Conservation (phyloP, 352 stramenopile species). For the Globisporangium viniferum region DNA sequence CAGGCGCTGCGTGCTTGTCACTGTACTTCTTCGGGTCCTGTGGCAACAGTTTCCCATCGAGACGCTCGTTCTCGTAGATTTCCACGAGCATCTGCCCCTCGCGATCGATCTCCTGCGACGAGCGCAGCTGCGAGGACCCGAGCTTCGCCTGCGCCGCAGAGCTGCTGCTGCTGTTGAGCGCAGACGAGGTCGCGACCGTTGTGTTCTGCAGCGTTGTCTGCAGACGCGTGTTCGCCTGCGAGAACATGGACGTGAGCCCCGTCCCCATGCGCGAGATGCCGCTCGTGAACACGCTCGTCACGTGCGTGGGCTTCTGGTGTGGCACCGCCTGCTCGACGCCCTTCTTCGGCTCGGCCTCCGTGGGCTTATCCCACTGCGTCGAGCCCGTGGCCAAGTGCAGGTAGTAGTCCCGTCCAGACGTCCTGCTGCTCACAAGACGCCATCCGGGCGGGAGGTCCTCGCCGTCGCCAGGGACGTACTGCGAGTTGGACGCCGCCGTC, state of each 20-base stretch:
- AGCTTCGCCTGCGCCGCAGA: constrained; percentile 22
- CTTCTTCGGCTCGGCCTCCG: constrained; percentile 54
- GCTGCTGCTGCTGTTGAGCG: constrained; percentile 7
- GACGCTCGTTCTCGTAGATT: constrained; percentile 84
- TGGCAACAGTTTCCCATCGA: constrained; percentile 68
- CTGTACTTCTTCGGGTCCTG: constrained; percentile 75
- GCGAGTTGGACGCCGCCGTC: constrained; percentile 33
- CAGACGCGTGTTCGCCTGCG: constrained; percentile 64
- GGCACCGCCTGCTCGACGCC: constrained; percentile 17
- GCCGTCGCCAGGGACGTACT: constrained; percentile 14
- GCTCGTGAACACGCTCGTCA: constrained; percentile 57
- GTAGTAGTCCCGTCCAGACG: constrained; percentile 69
- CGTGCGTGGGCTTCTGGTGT: constrained; percentile 8
- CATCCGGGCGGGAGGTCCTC: constrained; percentile 56
- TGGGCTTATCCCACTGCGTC: constrained; percentile 68
- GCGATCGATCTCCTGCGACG: constrained; percentile 59
- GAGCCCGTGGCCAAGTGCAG: constrained; percentile 64
- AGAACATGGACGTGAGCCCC: constrained; percentile 54
- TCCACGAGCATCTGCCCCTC: constrained; percentile 72
- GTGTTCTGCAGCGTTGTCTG: constrained; percentile 70
- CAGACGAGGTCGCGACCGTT: constrained; percentile 22
- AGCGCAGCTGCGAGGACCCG: constrained; percentile 40
- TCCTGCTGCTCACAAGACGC: constrained; percentile 64
- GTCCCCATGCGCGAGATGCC: constrained; percentile 66
- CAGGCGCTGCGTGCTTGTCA: constrained; percentile 51